Evolutionary conservation across 208 protist species (phyloP).

Genomic region (Leishmania braziliensis): DNA sequence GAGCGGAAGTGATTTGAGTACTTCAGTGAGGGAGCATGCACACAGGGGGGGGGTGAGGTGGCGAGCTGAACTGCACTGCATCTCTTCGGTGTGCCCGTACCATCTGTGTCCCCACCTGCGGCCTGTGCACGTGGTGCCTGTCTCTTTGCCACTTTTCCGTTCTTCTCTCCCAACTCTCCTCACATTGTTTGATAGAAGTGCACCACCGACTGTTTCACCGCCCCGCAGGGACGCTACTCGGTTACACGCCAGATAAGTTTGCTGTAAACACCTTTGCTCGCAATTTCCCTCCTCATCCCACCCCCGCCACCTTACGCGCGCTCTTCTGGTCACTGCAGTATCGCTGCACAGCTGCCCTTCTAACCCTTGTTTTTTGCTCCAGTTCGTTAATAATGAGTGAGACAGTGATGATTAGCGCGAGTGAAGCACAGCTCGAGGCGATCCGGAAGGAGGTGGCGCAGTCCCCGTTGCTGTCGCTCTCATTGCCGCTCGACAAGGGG

Average conservation of each 20-base stretch:
- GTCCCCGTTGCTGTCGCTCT: constrained; percentile 42
- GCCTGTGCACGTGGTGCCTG: too few species aligned
- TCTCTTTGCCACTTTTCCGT: neutral
- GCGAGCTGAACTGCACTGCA: too few species aligned
- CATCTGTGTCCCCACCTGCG: too few species aligned
- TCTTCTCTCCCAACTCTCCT: neutral
- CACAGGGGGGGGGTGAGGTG: too few species aligned
- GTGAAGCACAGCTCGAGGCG: constrained; percentile 51
- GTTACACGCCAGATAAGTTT: neutral
- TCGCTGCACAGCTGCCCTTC: neutral
- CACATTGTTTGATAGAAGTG: neutral
- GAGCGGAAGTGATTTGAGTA: too few species aligned
- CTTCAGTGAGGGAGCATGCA: too few species aligned
- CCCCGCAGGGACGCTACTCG: neutral
- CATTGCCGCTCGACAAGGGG: constrained; percentile 31
- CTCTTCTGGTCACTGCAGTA: constrained; percentile 5
- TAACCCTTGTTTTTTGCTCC: too few species aligned
- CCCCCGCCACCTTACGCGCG: constrained; percentile 5
- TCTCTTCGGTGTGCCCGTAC: too few species aligned
- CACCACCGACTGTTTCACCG: neutral
- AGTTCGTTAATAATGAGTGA: neutral
- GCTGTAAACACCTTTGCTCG: neutral
- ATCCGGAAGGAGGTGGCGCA: constrained; percentile 68
- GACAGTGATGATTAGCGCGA: neutral
- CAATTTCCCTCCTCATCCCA: neutral